Base-by-base conservation (phyloP, 1,284 basidiomycete genomes). In the Ceraceosorus guamensis region DNA sequence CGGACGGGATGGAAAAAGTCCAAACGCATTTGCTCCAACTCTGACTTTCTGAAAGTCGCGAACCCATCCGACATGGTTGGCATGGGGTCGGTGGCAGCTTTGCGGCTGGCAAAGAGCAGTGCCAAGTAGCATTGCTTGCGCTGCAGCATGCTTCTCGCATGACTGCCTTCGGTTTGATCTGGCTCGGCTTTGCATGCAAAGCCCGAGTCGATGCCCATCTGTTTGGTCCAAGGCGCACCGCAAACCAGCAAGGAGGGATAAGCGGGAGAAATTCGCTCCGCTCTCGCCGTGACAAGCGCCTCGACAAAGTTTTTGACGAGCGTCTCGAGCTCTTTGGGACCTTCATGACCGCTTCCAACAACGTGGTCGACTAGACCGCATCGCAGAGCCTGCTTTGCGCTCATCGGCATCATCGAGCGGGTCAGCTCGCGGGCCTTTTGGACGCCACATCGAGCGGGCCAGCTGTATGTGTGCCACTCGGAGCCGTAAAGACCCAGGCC, bases 21-120 rank as follows among this genome's bases (percentile, higher is more conserved):
- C 14, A 79, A 67, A 32, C 77, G 68, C 79, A 80, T 80, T 62
- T 79, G 76, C n/a, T 75, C 76, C 11, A 80, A 69, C 63, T 80
- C 79, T 59, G 77, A 73, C 60, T 70, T 69, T 24, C 79, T 71
- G 65, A 76, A 79, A 24, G 73, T 63, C 8, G 73, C 59, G 43
- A 69, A 64, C 13, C 59, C 48, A 14, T 61, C 47, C 14, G 45
- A 31, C 4, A 30, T 49, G 24, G 1, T 24, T 24, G 24, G 24
- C 24, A 24, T 24, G 24, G 24, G 24, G 24, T 24, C 24, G 3
- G 24, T 24, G 39, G 39, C 39, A 3, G 43, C 41, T 13, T 6
- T 6, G 72, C 70, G 30, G 61, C 68, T 53, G 53, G 69, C 56
- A 67, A 60, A 57, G 41, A 61, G 43, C 66, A 63, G 60, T 70